Percentiles rank a stretch among this genome's conserved stretches.
Evolutionary conservation across 2,329 filamentous ascomycete species (phyloP).

Genomic region (Aspergillus sp.): DNA sequence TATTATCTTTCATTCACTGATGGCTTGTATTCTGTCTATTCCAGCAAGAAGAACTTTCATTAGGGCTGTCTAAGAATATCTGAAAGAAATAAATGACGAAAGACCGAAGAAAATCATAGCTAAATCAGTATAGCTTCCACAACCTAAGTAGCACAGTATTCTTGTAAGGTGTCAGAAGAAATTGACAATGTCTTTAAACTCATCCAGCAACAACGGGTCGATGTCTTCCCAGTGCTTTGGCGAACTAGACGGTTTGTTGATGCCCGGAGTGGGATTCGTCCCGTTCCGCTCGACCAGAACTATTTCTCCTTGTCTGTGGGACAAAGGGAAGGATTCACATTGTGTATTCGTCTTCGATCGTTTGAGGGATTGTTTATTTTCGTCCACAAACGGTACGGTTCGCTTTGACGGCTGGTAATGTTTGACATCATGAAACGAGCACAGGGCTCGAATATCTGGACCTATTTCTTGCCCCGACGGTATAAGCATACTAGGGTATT

Average conservation of each 20-base stretch:
- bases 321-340: neutral
- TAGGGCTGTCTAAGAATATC: too few relatives aligned
- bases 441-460: neutral
- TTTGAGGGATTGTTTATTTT: neutral
- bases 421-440: neutral
- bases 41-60: too few relatives aligned
- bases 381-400: neutral
- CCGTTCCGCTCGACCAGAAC: conserved; percentile 3
- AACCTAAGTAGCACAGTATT: neutral
- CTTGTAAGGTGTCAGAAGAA: conserved; percentile 21
- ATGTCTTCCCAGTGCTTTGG: conserved; percentile 29
- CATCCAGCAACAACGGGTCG: conserved; percentile 31
- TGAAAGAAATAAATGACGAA: too few relatives aligned
- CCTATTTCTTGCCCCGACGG: neutral
- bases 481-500: too few relatives aligned
- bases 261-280: neutral
- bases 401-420: neutral
- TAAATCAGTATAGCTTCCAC: neutral
- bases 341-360: neutral
- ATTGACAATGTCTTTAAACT: conserved; percentile 36
- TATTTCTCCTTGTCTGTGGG: neutral
- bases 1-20: too few relatives aligned
- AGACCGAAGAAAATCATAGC: neutral
- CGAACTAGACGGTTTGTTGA: neutral
- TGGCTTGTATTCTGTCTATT: too few relatives aligned